These are phyloP conservation scores for Pichia sp. DNA, from an alignment of 1,139 yeast species.

Conservation along the genomic window DNA sequence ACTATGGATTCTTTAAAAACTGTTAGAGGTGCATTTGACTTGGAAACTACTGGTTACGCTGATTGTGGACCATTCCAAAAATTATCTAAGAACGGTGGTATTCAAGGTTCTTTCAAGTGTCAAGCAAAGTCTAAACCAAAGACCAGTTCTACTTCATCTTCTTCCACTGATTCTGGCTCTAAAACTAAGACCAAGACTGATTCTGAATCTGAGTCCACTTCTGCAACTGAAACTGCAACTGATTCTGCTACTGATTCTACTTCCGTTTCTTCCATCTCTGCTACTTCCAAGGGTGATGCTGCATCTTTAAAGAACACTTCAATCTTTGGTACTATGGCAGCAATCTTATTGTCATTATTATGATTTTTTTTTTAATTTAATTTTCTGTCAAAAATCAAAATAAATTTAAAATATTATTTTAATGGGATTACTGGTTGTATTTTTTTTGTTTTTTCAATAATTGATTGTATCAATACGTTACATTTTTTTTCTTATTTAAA, in stretches of 20 bases:
- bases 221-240: conserved; percentile 18
- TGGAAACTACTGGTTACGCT: conserved; percentile 73
- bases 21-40: conserved; percentile 87
- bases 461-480: not conserved
- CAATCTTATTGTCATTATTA: conserved; percentile 58
- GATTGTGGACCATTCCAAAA: conserved; percentile 72
- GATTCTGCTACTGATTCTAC: conserved; percentile 19
- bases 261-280: conserved; percentile 20
- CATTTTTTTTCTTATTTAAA: not conserved
- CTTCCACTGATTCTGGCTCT: conserved; percentile 28
- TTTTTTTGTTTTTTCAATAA: conserved; percentile 4
- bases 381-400: too few relatives aligned
- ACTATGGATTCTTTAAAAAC: conserved; percentile 63
- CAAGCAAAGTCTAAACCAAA: conserved; percentile 39
- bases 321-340: conserved; percentile 54
- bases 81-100: conserved; percentile 64
- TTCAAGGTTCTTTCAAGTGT: conserved; percentile 89
- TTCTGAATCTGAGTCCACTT: conserved; percentile 5
- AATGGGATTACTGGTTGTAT: conserved; percentile 1
- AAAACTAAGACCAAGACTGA: conserved; percentile 16
- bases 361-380: too few relatives aligned
- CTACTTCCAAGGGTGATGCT: conserved; percentile 24
- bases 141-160: conserved; percentile 37
- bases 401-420: not conserved
- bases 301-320: conserved; percentile 36